Conservation (phyloP, 140 eudicot genomes). For the Artemisia princeps region DNA sequence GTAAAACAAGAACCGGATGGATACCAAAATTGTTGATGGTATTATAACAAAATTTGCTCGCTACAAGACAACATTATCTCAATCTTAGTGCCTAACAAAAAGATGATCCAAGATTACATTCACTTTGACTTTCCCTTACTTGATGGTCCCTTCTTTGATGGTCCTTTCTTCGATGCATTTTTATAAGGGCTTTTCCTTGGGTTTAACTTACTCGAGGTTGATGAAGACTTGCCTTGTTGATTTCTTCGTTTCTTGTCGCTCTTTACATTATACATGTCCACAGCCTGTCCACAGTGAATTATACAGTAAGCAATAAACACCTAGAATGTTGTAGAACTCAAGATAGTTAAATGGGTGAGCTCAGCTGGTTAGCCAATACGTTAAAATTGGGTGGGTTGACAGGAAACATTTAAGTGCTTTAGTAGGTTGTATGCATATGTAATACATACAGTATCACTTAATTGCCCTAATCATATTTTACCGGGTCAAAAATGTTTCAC, state of each 20-base stretch:
- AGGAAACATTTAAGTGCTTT: no score
- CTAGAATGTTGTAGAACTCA: not conserved
- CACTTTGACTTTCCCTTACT: slow-evolving; percentile 57
- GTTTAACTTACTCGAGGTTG: slow-evolving; percentile 51
- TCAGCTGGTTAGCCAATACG: no score
- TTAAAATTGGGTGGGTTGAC: no score
- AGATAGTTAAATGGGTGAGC: no score
- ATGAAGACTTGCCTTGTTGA: slow-evolving; percentile 40
- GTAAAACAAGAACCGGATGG: not conserved
- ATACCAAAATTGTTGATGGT: not conserved
- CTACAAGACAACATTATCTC: not conserved
- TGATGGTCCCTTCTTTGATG: slow-evolving; percentile 26
- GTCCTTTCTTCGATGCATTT: slow-evolving; percentile 34
- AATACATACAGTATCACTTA: no score
- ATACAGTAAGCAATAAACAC: not conserved
- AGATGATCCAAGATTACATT: not conserved
- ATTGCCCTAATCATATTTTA: no score
- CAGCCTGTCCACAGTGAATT: slow-evolving; percentile 43
- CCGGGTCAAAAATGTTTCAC: no score
- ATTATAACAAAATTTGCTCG: not conserved
- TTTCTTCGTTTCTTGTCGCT: slow-evolving; percentile 56
- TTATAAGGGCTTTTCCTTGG: slow-evolving; percentile 58
- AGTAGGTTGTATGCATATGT: no score
- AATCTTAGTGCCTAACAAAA: not conserved
- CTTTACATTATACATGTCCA: slow-evolving; percentile 74